Conservation (phyloP, 352 stramenopile genomes). For the Thraustochytrium striatum region DNA sequence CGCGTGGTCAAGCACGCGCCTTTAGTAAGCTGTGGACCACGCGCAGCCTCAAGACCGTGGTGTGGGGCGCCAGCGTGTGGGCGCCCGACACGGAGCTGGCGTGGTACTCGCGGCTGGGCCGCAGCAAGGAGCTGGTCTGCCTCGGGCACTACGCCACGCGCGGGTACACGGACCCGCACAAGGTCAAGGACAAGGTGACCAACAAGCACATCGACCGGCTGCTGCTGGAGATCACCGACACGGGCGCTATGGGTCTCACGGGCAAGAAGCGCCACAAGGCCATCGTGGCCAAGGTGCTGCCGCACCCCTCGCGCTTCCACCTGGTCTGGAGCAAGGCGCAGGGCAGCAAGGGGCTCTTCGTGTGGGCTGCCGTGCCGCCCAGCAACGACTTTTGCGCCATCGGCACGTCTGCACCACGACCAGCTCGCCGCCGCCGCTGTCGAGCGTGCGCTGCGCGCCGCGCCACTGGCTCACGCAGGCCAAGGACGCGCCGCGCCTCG, state of each 20-base stretch:
- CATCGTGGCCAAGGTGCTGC: slow-evolving; percentile 72
- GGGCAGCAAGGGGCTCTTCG: slow-evolving; percentile 74
- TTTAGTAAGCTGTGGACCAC: slow-evolving; percentile 73
- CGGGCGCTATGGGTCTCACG: slow-evolving; percentile 59
- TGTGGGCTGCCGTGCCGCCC: slow-evolving; percentile 77
- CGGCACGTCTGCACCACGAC: slow-evolving; percentile 75
- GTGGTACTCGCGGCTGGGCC: slow-evolving; percentile 30
- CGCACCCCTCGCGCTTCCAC: slow-evolving; percentile 72
- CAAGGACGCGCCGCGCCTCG: slow-evolving; percentile 20
- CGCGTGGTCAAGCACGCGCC: slow-evolving; percentile 68
- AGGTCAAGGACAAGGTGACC: slow-evolving; percentile 38
- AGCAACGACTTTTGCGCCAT: slow-evolving; percentile 77
- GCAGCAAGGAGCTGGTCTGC: slow-evolving; percentile 71
- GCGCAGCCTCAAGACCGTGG: slow-evolving; percentile 69
- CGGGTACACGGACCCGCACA: slow-evolving; percentile 61
- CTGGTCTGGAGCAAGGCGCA: slow-evolving; percentile 71
- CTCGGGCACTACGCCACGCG: slow-evolving; percentile 69
- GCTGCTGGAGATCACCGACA: slow-evolving; percentile 43
- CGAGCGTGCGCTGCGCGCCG: slow-evolving; percentile 75
- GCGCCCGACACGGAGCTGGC: slow-evolving; percentile 57
- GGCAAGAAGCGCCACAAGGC: slow-evolving; percentile 74
- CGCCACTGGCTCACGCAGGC: slow-evolving; percentile 65
- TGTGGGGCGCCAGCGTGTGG: slow-evolving; percentile 71
- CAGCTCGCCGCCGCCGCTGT: slow-evolving; percentile 70
- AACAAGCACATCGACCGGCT: slow-evolving; percentile 24